Conservation (phyloP, 805 yeast genomes). For the Yueomyces sinensis region DNA sequence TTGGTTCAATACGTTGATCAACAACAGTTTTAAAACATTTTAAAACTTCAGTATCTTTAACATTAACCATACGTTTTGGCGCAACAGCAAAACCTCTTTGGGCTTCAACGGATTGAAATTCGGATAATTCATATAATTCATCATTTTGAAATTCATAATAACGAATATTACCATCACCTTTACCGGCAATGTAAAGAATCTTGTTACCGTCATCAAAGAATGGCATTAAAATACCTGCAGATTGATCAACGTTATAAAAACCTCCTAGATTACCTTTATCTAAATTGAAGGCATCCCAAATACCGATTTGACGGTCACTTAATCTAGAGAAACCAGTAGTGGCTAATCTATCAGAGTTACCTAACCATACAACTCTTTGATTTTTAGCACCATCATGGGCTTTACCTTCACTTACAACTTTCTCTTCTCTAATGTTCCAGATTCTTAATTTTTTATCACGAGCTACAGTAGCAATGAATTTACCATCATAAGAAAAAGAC, state of each 20-base stretch:
- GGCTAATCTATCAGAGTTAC: conserved; percentile 68
- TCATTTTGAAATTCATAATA: conserved; percentile 85
- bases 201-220: conserved; percentile 71
- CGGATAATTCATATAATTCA: conserved; percentile 72
- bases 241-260: conserved; percentile 71
- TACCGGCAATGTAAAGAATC: conserved; percentile 83
- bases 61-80: conserved; percentile 70
- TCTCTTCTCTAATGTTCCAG: conserved; percentile 77
- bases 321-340: conserved; percentile 91
- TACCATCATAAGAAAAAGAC: conserved; percentile 82
- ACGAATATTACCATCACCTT: conserved; percentile 96
- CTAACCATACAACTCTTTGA: conserved; percentile 81
- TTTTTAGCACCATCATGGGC: conserved; percentile 93
- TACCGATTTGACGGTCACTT: conserved; percentile 89
- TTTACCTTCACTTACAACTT: conserved; percentile 66
- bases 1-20: conserved; percentile 76
- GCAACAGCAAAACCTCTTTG: conserved; percentile 92
- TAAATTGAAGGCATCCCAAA: conserved; percentile 76
- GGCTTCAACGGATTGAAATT: conserved; percentile 77
- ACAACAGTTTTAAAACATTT: conserved; percentile 77
- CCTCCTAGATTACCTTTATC: conserved; percentile 82
- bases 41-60: conserved; percentile 74
- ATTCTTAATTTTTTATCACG: conserved; percentile 84
- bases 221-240: conserved; percentile 91
- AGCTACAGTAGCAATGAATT: conserved; percentile 73